Conservation (phyloP, 768 basidiomycete species). For the Hypholoma fasciculare region DNA sequence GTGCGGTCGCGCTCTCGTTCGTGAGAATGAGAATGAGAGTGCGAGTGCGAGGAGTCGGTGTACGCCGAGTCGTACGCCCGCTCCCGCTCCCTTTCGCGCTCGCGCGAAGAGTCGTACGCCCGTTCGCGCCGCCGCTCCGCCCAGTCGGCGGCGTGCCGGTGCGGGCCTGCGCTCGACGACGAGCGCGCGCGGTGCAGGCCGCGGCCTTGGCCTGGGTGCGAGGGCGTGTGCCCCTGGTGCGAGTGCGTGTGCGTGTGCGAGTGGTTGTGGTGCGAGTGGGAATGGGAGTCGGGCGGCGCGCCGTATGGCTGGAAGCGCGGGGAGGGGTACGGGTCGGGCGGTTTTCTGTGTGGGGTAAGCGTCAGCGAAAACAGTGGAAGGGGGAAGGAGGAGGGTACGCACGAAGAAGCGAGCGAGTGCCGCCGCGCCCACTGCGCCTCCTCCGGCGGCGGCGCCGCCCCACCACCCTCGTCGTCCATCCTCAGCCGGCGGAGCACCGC, state of each 20-base stretch:
- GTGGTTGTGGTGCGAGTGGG: too few species aligned
- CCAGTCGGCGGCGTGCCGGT: neutral
- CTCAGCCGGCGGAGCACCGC: slow-evolving; percentile 67
- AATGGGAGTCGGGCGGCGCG: slow-evolving; percentile 7
- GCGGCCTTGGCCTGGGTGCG: neutral
- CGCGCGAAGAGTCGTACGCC: neutral
- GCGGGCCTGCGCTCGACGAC: too few species aligned
- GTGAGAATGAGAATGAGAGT: neutral
- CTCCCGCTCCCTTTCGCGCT: too few species aligned
- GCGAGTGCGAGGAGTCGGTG: neutral
- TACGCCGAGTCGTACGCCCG: neutral
- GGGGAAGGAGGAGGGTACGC: slow-evolving; percentile 21
- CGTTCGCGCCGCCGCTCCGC: neutral
- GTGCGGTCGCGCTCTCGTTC: too few species aligned
- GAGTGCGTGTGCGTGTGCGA: neutral
- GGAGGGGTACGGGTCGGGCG: slow-evolving; percentile 16
- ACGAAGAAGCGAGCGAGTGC: slow-evolving; percentile 42
- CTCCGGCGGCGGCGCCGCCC: too few species aligned
- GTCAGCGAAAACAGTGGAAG: neutral
- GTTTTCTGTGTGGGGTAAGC: neutral
- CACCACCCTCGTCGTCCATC: slow-evolving; percentile 47
- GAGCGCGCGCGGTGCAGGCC: neutral
- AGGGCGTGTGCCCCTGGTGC: neutral
- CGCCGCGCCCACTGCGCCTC: slow-evolving; percentile 33
- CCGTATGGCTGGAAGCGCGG: slow-evolving; percentile 31